Base-by-base conservation (phyloP, 208 protist species). In the Willaertia magna region DNA sequence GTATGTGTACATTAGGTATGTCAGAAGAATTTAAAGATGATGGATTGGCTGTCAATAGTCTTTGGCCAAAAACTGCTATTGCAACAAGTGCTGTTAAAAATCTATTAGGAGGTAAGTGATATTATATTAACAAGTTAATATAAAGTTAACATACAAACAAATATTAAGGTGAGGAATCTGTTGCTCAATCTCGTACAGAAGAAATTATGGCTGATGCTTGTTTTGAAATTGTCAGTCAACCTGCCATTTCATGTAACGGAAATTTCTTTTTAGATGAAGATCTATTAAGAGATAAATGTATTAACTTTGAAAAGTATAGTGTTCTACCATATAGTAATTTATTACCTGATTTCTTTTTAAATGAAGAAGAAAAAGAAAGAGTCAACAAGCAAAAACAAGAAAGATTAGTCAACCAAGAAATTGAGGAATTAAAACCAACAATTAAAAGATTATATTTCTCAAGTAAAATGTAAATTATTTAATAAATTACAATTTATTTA, bases 11-110 rank as follows among this genome's bases (percentile, higher is more conserved):
- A 0, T 86, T 93, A 6, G 91, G 91, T 78, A 92, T 93, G 90
- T 84, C 89, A 1, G 87, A 46, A 34, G 90, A 92, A 85, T 91
- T 92, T 79, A 84, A 89, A 43, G 87, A 83, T 22, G 74, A 74
- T 82, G 18, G 85, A 2, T 79, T 92, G 12, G 88, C 81, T 12
- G 82, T 92, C 40, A 92, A 91, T 79, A 86, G 88, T 40, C 49
- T 94, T 1, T 94, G 92, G 92, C 92, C 92, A 79, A 74, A 52
- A 30, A 94, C 92, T 18, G 74, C 78, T n/a, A 90, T 93, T 22
- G 79, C 49, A 43, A 92, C 87, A 26, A 74, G 89, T 18, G 89
- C 89, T 2, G 84, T 91, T 49, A 43, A 44, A 14, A 87, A 85
- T 43, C 2, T 89, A 6, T 44, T 30, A 9, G 26, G 22, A 39